Evolutionary conservation across 2,329 filamentous ascomycete species (phyloP).

Genomic region (Stagonosporopsis chrysanthemi): DNA sequence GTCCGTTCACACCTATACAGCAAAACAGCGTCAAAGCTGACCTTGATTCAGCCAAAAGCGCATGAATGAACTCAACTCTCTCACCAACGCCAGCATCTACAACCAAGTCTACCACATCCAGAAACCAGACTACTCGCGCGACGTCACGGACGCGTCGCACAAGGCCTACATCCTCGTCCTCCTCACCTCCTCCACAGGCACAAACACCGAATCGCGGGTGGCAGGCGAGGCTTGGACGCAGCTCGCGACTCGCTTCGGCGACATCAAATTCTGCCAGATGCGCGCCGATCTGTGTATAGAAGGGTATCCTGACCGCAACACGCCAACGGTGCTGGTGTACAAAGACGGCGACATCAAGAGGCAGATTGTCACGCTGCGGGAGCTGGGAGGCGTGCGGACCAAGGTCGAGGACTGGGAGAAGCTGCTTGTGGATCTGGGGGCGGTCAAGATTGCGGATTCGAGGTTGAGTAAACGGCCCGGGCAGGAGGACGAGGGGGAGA

Average conservation of each 20-base stretch:
- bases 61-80: constrained; percentile 77
- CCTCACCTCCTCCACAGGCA: constrained; percentile 77
- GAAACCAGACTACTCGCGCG: constrained; percentile 89
- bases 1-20: constrained; percentile 37
- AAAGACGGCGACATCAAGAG: constrained; percentile 89
- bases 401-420: constrained; percentile 71
- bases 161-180: constrained; percentile 76
- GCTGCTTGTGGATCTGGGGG: constrained; percentile 81
- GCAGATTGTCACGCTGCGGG: constrained; percentile 88
- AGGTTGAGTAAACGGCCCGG: constrained; percentile 71
- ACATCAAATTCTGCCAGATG: constrained; percentile 98
- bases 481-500: constrained; percentile 59
- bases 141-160: constrained; percentile 89
- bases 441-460: constrained; percentile 78
- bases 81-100: constrained; percentile 80
- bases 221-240: constrained; percentile 86
- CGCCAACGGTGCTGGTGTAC: constrained; percentile 92
- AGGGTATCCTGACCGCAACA: constrained; percentile 93
- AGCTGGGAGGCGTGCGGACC: constrained; percentile 68
- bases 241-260: constrained; percentile 83
- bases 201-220: constrained; percentile 84
- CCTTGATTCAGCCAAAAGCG: constrained; percentile 71
- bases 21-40: not conserved
- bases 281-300: constrained; percentile 92
- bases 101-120: constrained; percentile 92